Base-by-base conservation (phyloP, 441 rosid species). In the Aquilaria agallochum region DNA sequence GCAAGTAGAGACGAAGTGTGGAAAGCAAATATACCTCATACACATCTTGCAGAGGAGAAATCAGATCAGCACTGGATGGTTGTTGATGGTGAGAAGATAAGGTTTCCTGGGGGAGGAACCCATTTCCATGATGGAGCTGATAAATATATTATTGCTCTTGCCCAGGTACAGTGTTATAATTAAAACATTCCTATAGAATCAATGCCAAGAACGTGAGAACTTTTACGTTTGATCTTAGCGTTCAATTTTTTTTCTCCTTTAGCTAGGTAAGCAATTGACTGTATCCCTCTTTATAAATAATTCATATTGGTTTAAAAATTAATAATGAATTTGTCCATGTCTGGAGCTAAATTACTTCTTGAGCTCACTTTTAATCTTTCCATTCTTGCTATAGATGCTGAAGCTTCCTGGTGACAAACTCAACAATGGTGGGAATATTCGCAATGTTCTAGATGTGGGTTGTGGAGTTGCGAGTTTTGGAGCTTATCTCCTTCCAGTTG, bases 31-130 rank as follows among this genome's bases (percentile, higher is more conserved):
- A 94, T 94, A 30, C 98, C 98, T 11, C 98, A 94, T 33, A 89
- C 97, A 0, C 97, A 94, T 65, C 97, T 94, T 56, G 97, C 98
- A 1, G 77, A 83, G 62, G 96, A 94, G 88, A 94, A 94, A 64
- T 90, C 97, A 0, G 98, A 94, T 78, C 98, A 94, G 83, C 87
- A 90, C 64, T 93, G 98, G 98, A 93, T 90, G 98, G 87, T 93
- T 53, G 91, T 90, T 27, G 82, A 84, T 31, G 96, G 98, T 36
- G 94, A 90, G 14, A 94, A 91, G 82, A 90, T 94, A 61, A 85
- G 82, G 72, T 94, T 94, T 63, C 98, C 97, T 0, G 98, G 98
- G 4, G 98, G 98, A 56, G 98, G 98, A 67, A 94, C 98, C 11
- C 98, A 94, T 81, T 94, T 94, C 57, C 98, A 94, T 62, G 2